Conservation (phyloP, 1,284 basidiomycete genomes). For the Heterobasidion parviporum region DNA sequence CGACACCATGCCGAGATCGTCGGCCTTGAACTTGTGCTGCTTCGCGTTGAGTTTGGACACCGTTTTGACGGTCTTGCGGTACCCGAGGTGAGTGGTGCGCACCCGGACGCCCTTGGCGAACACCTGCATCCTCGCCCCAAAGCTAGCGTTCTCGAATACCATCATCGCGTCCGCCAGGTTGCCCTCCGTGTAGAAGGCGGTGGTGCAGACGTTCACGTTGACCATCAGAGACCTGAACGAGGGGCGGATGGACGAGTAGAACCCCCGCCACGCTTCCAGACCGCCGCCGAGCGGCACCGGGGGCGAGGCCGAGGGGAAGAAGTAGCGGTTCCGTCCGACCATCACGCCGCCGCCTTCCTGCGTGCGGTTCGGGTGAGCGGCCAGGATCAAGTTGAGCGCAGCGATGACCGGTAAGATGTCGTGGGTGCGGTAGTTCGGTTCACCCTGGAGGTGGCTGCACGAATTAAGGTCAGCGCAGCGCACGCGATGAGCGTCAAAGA, state of each 20-base stretch:
- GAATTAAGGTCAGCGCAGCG: background rate
- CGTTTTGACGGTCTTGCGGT: slow-evolving; percentile 52
- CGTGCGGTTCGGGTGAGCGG: slow-evolving; percentile 50
- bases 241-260: slow-evolving; percentile 69
- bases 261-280: slow-evolving; percentile 64
- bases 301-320: slow-evolving; percentile 46
- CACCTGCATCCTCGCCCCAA: slow-evolving; percentile 37
- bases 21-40: slow-evolving; percentile 46
- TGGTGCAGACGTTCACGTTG: slow-evolving; percentile 72
- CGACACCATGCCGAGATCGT: slow-evolving; percentile 40
- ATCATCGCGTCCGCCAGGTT: slow-evolving; percentile 52
- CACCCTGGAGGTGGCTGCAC: slow-evolving; percentile 51
- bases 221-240: slow-evolving; percentile 68
- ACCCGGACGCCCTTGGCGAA: slow-evolving; percentile 59
- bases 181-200: slow-evolving; percentile 62
- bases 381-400: slow-evolving; percentile 64
- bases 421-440: slow-evolving; percentile 49
- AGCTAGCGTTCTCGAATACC: slow-evolving; percentile 41
- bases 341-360: slow-evolving; percentile 50
- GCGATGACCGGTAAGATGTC: slow-evolving; percentile 64
- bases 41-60: slow-evolving; percentile 37
- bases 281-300: slow-evolving; percentile 48
- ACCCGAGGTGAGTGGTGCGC: slow-evolving; percentile 46
- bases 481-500: background rate
- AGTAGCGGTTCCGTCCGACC: slow-evolving; percentile 71